Percentiles rank a stretch among this genome's conserved stretches.
phyloP scores from a whole-genome alignment of 768 basidiomycete species.

The Mycena indigotica region DNA sequence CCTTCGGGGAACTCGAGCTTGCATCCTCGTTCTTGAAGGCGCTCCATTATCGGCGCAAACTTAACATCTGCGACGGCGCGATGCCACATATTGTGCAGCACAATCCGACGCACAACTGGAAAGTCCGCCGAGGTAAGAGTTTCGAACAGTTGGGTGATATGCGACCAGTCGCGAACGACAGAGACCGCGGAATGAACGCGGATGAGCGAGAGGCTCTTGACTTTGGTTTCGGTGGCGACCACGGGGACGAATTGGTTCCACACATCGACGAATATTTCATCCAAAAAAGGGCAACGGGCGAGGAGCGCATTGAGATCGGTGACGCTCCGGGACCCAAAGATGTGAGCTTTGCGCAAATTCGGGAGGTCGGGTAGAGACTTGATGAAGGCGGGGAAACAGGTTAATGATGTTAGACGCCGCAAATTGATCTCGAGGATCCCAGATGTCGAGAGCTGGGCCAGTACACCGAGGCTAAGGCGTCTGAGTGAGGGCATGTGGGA shows the following conservation, averaged over 20 bases:
- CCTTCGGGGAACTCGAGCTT: not conserved
- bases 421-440: not conserved
- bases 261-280: not conserved
- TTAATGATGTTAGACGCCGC: not conserved
- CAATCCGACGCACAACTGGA: not conserved
- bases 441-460: not conserved
- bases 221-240: not conserved
- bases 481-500: not conserved
- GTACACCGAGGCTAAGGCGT: not conserved
- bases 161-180: not conserved
- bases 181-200: not conserved
- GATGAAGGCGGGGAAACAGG: not conserved
- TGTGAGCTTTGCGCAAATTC: not conserved
- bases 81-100: slow-evolving; percentile 1
- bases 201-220: not conserved
- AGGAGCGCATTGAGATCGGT: not conserved
- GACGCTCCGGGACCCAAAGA: not conserved
- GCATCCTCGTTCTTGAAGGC: not conserved
- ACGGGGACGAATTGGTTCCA: not conserved
- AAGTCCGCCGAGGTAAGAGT: not conserved
- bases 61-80: not conserved
- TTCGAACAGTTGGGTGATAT: not conserved
- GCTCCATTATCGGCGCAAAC: not conserved
- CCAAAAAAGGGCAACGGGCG: not conserved
- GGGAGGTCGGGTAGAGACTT: not conserved